phyloP scores from a whole-genome alignment of 2,329 filamentous ascomycete species.

The Pseudofabraea citricarpa region DNA sequence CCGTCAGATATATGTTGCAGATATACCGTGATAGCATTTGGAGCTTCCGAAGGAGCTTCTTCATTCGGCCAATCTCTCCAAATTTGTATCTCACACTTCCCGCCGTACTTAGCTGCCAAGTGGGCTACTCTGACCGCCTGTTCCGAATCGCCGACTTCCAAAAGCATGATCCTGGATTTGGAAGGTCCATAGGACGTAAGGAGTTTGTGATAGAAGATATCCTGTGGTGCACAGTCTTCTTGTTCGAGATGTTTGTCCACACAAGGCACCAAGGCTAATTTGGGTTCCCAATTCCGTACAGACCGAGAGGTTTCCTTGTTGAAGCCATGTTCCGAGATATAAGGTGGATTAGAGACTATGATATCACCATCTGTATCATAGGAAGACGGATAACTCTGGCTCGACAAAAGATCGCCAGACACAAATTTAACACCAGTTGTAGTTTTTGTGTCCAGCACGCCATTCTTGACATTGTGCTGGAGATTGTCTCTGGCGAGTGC shows the following conservation, averaged over 20 bases:
- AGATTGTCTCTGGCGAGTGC: slow-evolving; percentile 62
- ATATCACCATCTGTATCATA: slow-evolving; percentile 35
- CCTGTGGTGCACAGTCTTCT: slow-evolving; percentile 29
- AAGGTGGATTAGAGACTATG: slow-evolving; percentile 85
- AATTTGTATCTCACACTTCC: slow-evolving; percentile 28
- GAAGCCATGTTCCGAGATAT: slow-evolving; percentile 66
- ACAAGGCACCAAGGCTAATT: slow-evolving; percentile 65
- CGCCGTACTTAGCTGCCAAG: slow-evolving; percentile 31
- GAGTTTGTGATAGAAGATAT: slow-evolving; percentile 65
- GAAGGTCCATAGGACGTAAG: slow-evolving; percentile 47
- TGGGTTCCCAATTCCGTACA: slow-evolving; percentile 79
- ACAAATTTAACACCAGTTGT: slow-evolving; percentile 35
- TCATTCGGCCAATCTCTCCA: slow-evolving; percentile 66
- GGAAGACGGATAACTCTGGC: slow-evolving; percentile 16
- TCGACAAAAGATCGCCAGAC: slow-evolving; percentile 44
- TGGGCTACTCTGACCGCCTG: slow-evolving; percentile 63
- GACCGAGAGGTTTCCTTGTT: slow-evolving; percentile 60
- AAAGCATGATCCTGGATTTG: slow-evolving; percentile 50
- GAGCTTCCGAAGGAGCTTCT: slow-evolving; percentile 19
- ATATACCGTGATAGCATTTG: not conserved
- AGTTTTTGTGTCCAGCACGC: slow-evolving; percentile 22
- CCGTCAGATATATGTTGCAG: slow-evolving; percentile 1
- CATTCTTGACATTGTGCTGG: slow-evolving; percentile 38
- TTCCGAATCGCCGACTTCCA: slow-evolving; percentile 66
- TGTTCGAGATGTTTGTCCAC: slow-evolving; percentile 25